A percentile compares a stretch with the other conserved stretches of the same genome.
These are phyloP conservation scores for Neurospora sp. DNA, from an alignment of 495 filamentous ascomycete species.

Conservation along the genomic window DNA sequence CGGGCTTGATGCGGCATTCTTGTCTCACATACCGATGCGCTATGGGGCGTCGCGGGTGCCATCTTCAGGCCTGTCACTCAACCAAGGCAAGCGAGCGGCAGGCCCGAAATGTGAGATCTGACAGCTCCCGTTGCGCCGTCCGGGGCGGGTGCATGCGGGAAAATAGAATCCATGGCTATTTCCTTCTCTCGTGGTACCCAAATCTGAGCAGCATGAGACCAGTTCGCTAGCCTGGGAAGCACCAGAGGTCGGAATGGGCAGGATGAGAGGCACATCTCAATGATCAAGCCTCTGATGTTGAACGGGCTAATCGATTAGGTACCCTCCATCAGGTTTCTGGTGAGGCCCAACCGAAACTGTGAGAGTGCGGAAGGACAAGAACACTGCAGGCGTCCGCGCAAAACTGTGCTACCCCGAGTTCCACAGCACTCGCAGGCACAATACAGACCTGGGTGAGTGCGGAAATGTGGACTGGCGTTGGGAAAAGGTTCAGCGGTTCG, in stretches of 20 bases:
- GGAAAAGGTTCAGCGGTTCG: background rate
- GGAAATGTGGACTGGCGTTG: background rate
- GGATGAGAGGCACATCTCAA: constrained; percentile 3
- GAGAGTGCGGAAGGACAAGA: background rate
- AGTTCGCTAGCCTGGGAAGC: background rate
- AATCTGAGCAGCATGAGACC: background rate
- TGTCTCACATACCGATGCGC: constrained; percentile 1
- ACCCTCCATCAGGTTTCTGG: background rate
- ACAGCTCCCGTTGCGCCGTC: constrained; percentile 9
- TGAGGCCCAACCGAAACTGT: background rate
- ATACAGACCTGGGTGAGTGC: background rate
- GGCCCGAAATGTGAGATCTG: constrained; percentile 21
- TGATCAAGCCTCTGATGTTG: constrained; percentile 2
- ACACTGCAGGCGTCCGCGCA: background rate
- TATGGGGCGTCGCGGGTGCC: background rate
- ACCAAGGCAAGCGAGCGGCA: background rate
- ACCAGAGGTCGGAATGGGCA: background rate
- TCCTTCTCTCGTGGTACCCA: constrained; percentile 9
- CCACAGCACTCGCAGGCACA: background rate
- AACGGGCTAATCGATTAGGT: background rate
- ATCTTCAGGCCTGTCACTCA: background rate
- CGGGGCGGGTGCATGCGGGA: constrained; percentile 6
- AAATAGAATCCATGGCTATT: background rate
- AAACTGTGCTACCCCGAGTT: background rate
- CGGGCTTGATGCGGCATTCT: constrained; percentile 5